Percentiles rank a stretch among this genome's conserved stretches.
phyloP scores from a whole-genome alignment of 441 rosid genomes.

The Adansonia madagascariensis region DNA sequence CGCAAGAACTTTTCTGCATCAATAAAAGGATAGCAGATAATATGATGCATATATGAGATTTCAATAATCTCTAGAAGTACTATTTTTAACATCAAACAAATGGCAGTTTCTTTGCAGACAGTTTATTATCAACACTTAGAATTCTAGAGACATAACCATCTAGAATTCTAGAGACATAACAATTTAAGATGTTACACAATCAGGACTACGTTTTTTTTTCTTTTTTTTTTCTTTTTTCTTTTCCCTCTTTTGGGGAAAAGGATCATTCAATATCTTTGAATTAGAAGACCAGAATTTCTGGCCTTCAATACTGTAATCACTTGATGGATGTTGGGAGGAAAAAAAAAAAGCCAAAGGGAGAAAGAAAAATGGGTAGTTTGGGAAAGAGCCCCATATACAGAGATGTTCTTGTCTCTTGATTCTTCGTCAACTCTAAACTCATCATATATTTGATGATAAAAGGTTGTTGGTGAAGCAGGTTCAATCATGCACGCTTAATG shows the following conservation, averaged over 20 bases:
- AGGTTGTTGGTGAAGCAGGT: constrained; percentile 1
- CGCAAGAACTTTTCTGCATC: constrained; percentile 73
- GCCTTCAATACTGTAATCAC: neutral
- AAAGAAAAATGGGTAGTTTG: neutral
- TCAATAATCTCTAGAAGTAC: constrained; percentile 1
- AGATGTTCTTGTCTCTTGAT: constrained; percentile 10
- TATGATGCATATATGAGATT: constrained; percentile 7
- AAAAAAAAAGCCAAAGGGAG: neutral
- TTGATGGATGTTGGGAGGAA: neutral
- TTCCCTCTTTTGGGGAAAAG: neutral
- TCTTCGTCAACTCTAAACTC: neutral
- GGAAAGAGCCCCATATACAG: neutral
- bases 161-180: neutral
- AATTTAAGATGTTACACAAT: neutral
- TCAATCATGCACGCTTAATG: neutral
- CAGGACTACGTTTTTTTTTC: neutral
- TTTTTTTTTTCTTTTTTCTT: neutral
- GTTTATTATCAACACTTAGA: neutral
- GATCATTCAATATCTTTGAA: neutral
- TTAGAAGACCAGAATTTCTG: neutral
- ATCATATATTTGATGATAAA: neutral
- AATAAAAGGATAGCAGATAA: constrained; percentile 22
- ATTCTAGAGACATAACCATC: neutral
- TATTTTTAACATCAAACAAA: constrained; percentile 16
- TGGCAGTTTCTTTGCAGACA: neutral